Base-by-base conservation (phyloP, 2,329 filamentous ascomycete genomes). In the Thermoascus crustaceus region DNA sequence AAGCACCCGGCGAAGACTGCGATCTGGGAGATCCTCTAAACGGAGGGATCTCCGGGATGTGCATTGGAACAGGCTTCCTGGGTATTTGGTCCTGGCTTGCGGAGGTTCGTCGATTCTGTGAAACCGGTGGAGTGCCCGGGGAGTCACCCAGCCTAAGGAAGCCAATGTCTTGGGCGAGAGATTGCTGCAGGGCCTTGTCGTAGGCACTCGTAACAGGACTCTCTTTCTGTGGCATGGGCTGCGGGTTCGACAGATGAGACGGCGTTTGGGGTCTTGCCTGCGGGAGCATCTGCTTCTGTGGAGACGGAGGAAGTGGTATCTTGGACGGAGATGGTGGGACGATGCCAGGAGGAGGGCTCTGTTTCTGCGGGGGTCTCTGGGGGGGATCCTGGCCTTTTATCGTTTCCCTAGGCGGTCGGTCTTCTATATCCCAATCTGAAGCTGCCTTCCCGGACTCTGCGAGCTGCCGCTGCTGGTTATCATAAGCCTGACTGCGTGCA, bases 291-390 rank as follows among this genome's bases (percentile, higher is more conserved):
- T 52, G 50, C 52, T 76, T 77, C 21, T 68, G 63, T 3, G 77
- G 75, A 1, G 77, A 80, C 10, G 68, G 62, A 13, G 78, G 77
- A 17, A 82, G 64, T 10, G 80, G 71, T 7, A 76, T 66, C 47
- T 76, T 81, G 2, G 72, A 61, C 5, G 80, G 77, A 3, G 78
- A 78, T 10, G 60, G 49, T 7, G 62, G 47, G 16, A 49, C 43
- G 8, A 55, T 31, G 50, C 39, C 37, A 42, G 45, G 7, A 44
- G 46, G 20, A 31, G 50, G 32, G 63, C 60, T 30, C 73, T 66
- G 22, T 37, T 49, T 52, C 3, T 79, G 78, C 22, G 77, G 79
- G 3, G 67, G 22, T 37, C 48, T 52, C 3, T 79, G 78, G 22
- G 77, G 79, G 3, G 67, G 57, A 49, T 79, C 76, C 32, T 76